Evolutionary conservation across 352 stramenopile species (phyloP), one percentile per base, ranked within the genome.

Genomic region (Globisporangium splendens): DNA sequence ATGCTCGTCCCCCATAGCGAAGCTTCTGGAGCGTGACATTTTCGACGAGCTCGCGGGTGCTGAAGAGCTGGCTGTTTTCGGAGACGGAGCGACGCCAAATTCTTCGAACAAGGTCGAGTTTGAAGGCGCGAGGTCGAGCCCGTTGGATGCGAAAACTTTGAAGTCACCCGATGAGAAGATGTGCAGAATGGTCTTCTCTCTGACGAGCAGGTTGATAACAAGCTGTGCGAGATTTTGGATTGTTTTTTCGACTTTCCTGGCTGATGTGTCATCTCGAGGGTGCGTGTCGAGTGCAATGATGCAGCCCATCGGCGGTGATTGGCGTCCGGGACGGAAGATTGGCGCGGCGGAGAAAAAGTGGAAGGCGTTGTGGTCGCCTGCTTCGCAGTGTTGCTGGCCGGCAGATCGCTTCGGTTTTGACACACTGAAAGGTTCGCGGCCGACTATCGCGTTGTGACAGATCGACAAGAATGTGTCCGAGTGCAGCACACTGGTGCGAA

Each of bases 111-210:
- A 65, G 12, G 35, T 63, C 38, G 57, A 6, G 47, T 33, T 49
- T 15, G 48, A 54, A 6, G 72, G 62, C 1, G 59, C 64, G 22
- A 63, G 51, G 11, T 78, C 64, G n/a, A 73, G 50, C 15, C 61
- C 62, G 21, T 65, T 69, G 18, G 69, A 72, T 42, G 65, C 64
- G 46, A 89, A 89, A 35, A 83, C 72, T 47, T 74, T 75, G 61
- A 89, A 91, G 50, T 91, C 79, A 17, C 81, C 75, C 0, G 77
- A 84, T 12, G 66, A 61, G 51, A 80, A 91, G 20, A 91, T 68
- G 12, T 75, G 72, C 63, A 89, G 58, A 20, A 86, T 71, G 39
- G 75, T 75, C 39, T 89, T 63, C 55, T 88, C 81, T 46, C 79
- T 70, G 1, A 66, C 65, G 35, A 91, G 63, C 48, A 86, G 54